phyloP scores from a whole-genome alignment of 78 protist genomes.

The Dictyostelium capitatum region DNA sequence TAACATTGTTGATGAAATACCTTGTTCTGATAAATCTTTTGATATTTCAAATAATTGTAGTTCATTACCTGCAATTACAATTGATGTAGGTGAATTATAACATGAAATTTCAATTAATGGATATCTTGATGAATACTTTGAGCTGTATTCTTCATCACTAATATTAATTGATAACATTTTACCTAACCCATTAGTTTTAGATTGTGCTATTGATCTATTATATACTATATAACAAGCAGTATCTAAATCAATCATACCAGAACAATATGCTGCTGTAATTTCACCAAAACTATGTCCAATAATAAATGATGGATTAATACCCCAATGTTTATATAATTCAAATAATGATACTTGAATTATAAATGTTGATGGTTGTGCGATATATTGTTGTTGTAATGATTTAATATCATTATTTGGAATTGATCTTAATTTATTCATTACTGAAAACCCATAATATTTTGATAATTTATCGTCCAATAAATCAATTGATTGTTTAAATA shows the following conservation, averaged over 20 bases:
- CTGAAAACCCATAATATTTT: conserved; percentile 15
- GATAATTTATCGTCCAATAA: not conserved
- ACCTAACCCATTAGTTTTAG: conserved; percentile 37
- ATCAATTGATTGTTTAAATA: conserved; percentile 18
- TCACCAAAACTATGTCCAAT: conserved; percentile 82
- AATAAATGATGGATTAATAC: conserved; percentile 44
- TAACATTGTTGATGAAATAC: not conserved
- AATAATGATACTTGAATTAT: conserved; percentile 41
- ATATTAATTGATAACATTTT: conserved; percentile 57
- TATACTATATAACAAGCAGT: not conserved
- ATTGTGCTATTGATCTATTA: conserved; percentile 21
- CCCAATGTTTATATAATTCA: conserved; percentile 36
- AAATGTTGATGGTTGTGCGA: conserved; percentile 65
- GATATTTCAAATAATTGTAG: not conserved
- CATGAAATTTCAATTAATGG: conserved; percentile 42
- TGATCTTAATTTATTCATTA: conserved; percentile 2
- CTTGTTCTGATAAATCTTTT: not conserved
- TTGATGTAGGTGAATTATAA: conserved; percentile 33
- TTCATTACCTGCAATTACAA: conserved; percentile 52
- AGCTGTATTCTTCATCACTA: not conserved
- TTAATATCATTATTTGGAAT: not conserved
- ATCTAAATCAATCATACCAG: conserved; percentile 29
- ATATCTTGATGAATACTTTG: not conserved
- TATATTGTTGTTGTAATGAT: no score
- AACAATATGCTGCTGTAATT: conserved; percentile 24